Conservation (phyloP, 1,284 basidiomycete species). For the Sporisorium iseilematis-ciliati region DNA sequence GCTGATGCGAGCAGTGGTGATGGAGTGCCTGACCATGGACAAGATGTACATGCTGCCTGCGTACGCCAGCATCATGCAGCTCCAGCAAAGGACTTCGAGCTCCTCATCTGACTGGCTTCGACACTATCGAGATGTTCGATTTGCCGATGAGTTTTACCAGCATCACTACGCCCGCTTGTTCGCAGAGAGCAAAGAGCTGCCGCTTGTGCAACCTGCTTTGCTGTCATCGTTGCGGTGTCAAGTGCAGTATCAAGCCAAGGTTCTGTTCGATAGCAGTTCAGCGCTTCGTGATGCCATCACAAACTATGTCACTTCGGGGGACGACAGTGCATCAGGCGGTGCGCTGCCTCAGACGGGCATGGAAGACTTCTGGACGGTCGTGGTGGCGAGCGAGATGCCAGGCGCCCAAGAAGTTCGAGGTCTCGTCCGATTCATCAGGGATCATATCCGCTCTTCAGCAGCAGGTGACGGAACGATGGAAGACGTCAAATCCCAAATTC, state of each 20-base stretch:
- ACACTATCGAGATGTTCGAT: conserved; percentile 26
- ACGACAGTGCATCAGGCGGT: neutral
- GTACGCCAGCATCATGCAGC: conserved; percentile 22
- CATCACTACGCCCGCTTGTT: conserved; percentile 18
- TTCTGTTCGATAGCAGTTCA: conserved; percentile 10
- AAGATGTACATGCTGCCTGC: conserved; percentile 72
- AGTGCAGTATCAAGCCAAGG: conserved; percentile 17
- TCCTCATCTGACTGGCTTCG: conserved; percentile 3
- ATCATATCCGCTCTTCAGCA: neutral
- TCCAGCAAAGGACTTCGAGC: conserved; percentile 1
- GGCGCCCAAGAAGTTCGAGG: conserved; percentile 16
- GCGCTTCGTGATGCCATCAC: conserved; percentile 10
- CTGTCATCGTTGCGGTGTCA: conserved; percentile 15
- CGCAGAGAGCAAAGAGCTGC: conserved; percentile 3
- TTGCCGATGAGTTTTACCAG: conserved; percentile 37
- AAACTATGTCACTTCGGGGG: conserved; percentile 1
- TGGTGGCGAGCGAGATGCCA: conserved; percentile 30
- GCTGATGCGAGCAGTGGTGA: conserved; percentile 80
- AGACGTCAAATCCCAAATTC: neutral
- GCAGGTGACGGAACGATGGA: neutral
- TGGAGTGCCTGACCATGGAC: conserved; percentile 89
- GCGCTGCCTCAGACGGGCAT: neutral
- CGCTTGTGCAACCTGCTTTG: conserved; percentile 31
- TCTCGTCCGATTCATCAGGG: conserved; percentile 18
- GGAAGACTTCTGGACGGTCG: conserved; percentile 12